phyloP scores from a whole-genome alignment of 441 rosid species.

The Erysimum cheiri region DNA sequence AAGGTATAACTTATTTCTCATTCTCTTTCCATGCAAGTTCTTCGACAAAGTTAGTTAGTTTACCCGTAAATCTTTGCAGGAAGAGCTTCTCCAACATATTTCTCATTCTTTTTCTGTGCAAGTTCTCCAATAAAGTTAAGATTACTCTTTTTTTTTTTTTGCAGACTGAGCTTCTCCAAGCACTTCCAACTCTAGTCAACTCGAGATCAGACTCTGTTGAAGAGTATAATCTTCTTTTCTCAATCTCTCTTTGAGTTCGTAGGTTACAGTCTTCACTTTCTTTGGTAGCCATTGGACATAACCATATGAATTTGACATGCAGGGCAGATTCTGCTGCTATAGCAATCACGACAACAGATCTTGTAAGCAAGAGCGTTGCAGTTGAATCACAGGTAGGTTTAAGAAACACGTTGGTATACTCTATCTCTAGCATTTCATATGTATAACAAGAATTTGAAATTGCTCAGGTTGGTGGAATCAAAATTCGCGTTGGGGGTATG shows the following conservation, averaged over 20 bases:
- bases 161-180: conserved; percentile 81
- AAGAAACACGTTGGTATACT: conserved; percentile 3
- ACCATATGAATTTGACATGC: conserved; percentile 44
- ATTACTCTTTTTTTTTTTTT: conserved; percentile 28
- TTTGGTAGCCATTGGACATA: conserved; percentile 16
- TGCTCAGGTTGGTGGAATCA: conserved; percentile 74
- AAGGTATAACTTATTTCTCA: conserved; percentile 50
- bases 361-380: conserved; percentile 97
- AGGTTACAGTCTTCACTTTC: not conserved
- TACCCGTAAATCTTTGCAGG: conserved; percentile 51
- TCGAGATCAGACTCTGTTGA: conserved; percentile 64
- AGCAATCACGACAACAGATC: conserved; percentile 96
- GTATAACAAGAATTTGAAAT: not conserved
- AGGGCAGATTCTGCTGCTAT: conserved; percentile 98
- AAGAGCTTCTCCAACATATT: conserved; percentile 57
- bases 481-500: conserved; percentile 85
- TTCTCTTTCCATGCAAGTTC: not conserved
- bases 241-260: conserved; percentile 1
- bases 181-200: conserved; percentile 76
- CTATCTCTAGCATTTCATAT: conserved; percentile 8
- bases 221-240: conserved; percentile 57
- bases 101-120: not conserved
- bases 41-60: not conserved
- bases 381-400: conserved; percentile 68
- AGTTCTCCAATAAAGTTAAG: not conserved